These are phyloP conservation scores for Naegleria fowleri DNA, from an alignment of 208 protist species.

Conservation along the genomic window DNA sequence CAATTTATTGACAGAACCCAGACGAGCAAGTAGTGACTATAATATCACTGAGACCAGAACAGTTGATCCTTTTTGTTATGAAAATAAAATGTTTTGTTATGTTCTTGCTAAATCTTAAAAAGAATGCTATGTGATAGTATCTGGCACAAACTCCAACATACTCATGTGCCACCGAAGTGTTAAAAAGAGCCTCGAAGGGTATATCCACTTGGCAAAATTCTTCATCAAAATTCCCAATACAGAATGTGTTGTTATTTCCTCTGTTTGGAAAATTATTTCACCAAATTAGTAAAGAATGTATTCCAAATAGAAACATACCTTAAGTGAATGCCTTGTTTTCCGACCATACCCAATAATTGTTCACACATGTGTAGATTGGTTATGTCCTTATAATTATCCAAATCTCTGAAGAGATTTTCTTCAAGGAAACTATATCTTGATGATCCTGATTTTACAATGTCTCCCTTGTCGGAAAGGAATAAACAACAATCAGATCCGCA, in stretches of 20 bases:
- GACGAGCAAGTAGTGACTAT: background rate
- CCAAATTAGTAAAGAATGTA: background rate
- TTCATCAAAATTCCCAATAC: background rate
- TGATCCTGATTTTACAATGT: background rate
- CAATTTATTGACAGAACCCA: no score
- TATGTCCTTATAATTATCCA: background rate
- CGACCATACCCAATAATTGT: background rate
- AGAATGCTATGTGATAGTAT: slow-evolving; percentile 6
- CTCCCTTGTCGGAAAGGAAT: background rate
- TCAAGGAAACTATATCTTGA: background rate
- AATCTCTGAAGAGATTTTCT: background rate
- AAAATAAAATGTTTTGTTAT: background rate
- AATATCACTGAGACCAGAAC: background rate
- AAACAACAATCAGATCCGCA: background rate
- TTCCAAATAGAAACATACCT: background rate
- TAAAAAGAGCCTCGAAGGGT: background rate
- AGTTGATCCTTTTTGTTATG: background rate
- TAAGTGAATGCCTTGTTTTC: background rate
- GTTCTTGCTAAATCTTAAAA: background rate
- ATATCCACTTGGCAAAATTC: background rate
- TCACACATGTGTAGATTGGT: background rate
- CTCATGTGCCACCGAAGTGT: background rate
- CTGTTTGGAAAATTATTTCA: background rate
- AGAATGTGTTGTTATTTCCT: background rate
- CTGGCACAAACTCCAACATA: background rate